Conservation (phyloP, 2,329 filamentous ascomycete genomes). For the Ophiostoma fasciatum region DNA sequence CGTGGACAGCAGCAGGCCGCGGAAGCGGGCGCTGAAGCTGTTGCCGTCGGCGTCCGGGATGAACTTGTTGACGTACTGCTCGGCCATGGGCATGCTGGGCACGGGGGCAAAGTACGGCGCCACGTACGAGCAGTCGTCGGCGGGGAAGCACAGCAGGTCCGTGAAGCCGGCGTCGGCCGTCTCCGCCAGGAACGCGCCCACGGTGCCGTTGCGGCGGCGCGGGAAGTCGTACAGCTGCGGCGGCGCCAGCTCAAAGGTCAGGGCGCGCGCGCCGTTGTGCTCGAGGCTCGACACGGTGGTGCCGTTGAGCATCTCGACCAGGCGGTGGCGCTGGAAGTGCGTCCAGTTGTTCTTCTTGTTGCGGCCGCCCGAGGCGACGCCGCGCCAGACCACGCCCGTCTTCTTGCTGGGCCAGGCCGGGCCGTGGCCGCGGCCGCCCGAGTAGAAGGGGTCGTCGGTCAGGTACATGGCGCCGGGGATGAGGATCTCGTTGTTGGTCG, state of each 20-base stretch:
- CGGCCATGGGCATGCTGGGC: constrained; percentile 24
- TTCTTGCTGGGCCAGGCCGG: constrained; percentile 43
- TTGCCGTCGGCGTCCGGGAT: constrained; percentile 60
- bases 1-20: constrained; percentile 47
- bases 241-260: constrained; percentile 35
- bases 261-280: constrained; percentile 21
- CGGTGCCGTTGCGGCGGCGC: constrained; percentile 16
- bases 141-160: constrained; percentile 23
- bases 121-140: constrained; percentile 24
- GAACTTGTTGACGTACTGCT: constrained; percentile 45
- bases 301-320: constrained; percentile 54
- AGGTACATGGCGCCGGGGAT: constrained; percentile 51
- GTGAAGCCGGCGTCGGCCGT: constrained; percentile 31
- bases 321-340: constrained; percentile 56
- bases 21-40: constrained; percentile 47
- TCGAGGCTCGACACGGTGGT: constrained; percentile 38
- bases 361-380: constrained; percentile 46
- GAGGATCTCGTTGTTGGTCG: constrained; percentile 45
- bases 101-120: constrained; percentile 21
- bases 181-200: constrained; percentile 27
- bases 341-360: constrained; percentile 43
- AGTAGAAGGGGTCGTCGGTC: constrained; percentile 40
- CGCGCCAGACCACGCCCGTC: constrained; percentile 46
- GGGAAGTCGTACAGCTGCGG: constrained; percentile 27
- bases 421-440: constrained; percentile 39